Percentiles rank a stretch among this genome's conserved stretches.
These are phyloP conservation scores for Umbelopsis vinacea DNA, from an alignment of 192 early-diverging fungal genomes.

Conservation along the genomic window DNA sequence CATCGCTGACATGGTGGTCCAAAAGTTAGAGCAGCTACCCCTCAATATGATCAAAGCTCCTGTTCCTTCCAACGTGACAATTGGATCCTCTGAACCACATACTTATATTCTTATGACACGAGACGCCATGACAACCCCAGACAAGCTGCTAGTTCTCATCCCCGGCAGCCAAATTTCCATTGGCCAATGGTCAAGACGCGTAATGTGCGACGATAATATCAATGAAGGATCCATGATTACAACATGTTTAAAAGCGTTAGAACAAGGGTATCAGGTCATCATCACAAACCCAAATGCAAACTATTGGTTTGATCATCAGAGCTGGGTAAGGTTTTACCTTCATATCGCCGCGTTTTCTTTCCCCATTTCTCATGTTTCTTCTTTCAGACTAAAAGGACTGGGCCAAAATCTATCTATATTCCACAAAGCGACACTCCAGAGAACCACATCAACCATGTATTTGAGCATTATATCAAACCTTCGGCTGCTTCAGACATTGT, in stretches of 20 bases:
- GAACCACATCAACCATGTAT: conserved; percentile 30
- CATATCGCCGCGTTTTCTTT: background rate
- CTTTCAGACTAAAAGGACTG: background rate
- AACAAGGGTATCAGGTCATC: conserved; percentile 37
- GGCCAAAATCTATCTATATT: background rate
- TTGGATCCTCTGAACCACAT: conserved; percentile 20
- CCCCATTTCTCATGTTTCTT: background rate
- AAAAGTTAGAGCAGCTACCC: conserved; percentile 26
- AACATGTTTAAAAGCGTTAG: conserved; percentile 8
- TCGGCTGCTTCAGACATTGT: conserved; percentile 22
- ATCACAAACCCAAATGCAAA: conserved; percentile 42
- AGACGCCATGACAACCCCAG: conserved; percentile 38
- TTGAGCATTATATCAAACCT: conserved; percentile 29
- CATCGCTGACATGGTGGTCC: conserved; percentile 32
- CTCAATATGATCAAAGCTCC: conserved; percentile 25
- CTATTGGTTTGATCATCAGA: conserved; percentile 30
- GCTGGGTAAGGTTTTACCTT: conserved; percentile 18
- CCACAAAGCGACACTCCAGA: conserved; percentile 33
- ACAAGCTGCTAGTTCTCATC: conserved; percentile 37
- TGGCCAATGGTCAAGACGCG: conserved; percentile 41
- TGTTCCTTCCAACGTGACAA: conserved; percentile 25
- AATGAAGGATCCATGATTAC: conserved; percentile 41
- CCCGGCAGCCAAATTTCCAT: conserved; percentile 34
- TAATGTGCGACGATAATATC: conserved; percentile 41
- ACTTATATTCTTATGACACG: conserved; percentile 36